These are phyloP conservation scores for Trichoderma breve DNA, from an alignment of 2,329 filamentous ascomycete species.

Conservation along the genomic window DNA sequence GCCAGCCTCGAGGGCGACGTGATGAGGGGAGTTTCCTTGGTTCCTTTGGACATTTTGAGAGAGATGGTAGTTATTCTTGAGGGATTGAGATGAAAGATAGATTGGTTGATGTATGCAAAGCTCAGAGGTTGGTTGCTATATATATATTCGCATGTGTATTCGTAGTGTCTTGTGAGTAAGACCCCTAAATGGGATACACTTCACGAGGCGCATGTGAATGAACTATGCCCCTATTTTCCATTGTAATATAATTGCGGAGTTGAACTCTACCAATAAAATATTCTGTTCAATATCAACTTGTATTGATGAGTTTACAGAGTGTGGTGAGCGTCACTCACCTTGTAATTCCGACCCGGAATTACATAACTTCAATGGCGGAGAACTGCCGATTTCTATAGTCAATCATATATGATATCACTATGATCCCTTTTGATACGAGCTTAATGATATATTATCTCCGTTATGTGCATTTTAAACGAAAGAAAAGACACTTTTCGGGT, in stretches of 20 bases:
- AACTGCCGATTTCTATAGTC: neutral
- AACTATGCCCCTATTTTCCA: neutral
- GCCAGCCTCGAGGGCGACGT: neutral
- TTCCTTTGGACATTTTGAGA: neutral
- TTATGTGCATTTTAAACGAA: neutral
- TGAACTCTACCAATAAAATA: neutral
- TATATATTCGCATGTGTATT: neutral
- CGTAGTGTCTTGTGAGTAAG: neutral
- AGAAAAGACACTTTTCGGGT: neutral
- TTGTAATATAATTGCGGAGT: neutral
- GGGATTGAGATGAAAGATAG: too few species aligned
- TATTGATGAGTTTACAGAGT: neutral
- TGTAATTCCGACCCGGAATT: neutral
- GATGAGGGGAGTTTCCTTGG: neutral
- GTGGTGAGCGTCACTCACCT: neutral
- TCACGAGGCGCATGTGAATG: neutral
- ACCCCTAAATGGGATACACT: neutral
- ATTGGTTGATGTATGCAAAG: neutral
- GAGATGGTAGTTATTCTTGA: neutral
- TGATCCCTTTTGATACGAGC: neutral
- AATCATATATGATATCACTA: neutral
- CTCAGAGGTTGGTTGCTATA: neutral
- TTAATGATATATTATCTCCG: neutral
- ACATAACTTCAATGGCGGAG: neutral
- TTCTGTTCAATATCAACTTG: neutral